Base-by-base conservation (phyloP, 441 rosid species). In the Metrosideros polymorpha region DNA sequence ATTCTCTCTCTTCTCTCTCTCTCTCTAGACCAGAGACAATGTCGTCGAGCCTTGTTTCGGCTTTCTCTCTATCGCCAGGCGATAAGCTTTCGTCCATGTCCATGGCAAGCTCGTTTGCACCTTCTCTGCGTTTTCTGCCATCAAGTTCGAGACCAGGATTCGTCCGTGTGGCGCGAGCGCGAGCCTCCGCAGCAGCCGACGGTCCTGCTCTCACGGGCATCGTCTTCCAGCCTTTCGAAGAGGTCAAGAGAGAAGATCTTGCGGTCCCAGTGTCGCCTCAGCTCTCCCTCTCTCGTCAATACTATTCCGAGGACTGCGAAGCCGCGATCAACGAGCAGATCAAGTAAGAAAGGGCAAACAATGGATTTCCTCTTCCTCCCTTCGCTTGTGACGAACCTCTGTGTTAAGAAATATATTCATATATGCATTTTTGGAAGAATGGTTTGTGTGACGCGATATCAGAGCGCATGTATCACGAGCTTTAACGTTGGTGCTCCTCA, bases 241-340 rank as follows among this genome's bases (percentile, higher is more conserved):
- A 94, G 90, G 90, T 93, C 47, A 93, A 92, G 92, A 89, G 87
- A 82, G 92, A 89, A 14, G 90, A 29, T 32, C 89, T 83, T 51
- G 35, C 82, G 15, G 89, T 94, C 53, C 95, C 95, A 9, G 25
- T 91, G 30, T 35, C 90, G 29, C 93, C 88, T 52, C 66, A 87
- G 0, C 85, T 87, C 35, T 94, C 96, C 57, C 91, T 93, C 7
- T 94, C 94, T 88, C 93, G 94, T 61, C 96, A 94, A 85, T 53
- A 18, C 17, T 93, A 84, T 30, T 50, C 19, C 2, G 90, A 91
- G 10, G 93, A 92, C n/a, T 90, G 94, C 61, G 96, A 93, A 87
- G 85, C 94, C 6, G 90, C 94, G 0, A 55, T 93, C 45, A 93
- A 93, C 30, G 93, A 94, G 91, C 96, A 94, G 89, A 94, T 93